Evolutionary conservation across 1,139 yeast genomes (phyloP), one percentile per base, ranked within the genome.

Genomic region (Wickerhamomyces sp.): DNA sequence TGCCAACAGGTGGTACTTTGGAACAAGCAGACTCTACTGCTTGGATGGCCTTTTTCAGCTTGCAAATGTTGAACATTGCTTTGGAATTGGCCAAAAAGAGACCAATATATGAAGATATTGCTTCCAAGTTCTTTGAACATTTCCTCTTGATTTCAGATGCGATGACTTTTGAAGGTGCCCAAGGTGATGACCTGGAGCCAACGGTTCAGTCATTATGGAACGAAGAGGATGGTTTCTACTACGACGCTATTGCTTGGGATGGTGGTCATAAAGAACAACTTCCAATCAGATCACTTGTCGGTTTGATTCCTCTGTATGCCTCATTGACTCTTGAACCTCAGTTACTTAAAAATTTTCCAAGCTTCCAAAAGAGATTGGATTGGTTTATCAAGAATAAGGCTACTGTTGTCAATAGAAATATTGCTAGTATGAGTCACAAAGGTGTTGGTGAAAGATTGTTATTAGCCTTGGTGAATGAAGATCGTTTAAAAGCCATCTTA

Each of bases 1-100:
- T 86, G 51, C 97, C 97, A 23, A 86, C 95, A 2, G 96, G 96
- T 26, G 96, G 96, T 34, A 75, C 72, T 31, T 69, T 89, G 47
- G 95, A 88, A 58, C 97, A 89, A 61, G 96, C 97, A 1, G 97
- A 89, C 59, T 86, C 95, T 20, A 89, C 97, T 7, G 96, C 96
- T 28, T 89, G 97, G 97, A 86, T 89, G 95, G 97, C 96, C 0
- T 89, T 91, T 64, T 89, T 81, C 62, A 78, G 86, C 26, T 67
- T 89, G 49, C 94, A 86, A 57, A 88, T 89, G 96, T 72, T 89
- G 59, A 89, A 88, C 57, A 89, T 89, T 56, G 93, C 97, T 0
- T 71, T 89, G 48, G 97, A 89, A 59, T 72, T 89, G 51, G 85
- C 96, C 23, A 87, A 85, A 57, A 77, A 83, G 33, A 79, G 88